Percentiles rank a stretch among this genome's conserved stretches.
These are phyloP conservation scores for Candida peoriensis DNA, from an alignment of 805 yeast genomes.

Conservation along the genomic window DNA sequence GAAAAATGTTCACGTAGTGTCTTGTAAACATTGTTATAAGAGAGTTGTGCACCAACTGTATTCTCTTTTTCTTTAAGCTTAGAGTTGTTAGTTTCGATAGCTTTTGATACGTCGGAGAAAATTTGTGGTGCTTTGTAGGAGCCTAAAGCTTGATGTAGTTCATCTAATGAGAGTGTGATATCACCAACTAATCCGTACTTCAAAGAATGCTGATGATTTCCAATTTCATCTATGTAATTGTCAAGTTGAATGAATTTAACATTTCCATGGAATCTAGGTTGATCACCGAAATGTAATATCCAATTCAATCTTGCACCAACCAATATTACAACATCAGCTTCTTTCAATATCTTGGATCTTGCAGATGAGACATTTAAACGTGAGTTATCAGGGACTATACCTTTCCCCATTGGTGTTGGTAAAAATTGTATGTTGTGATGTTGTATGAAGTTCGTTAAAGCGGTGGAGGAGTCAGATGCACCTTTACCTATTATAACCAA, in stretches of 20 bases:
- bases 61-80: conserved; percentile 32
- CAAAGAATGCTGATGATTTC: conserved; percentile 33
- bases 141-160: conserved; percentile 26
- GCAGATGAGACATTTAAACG: conserved; percentile 54
- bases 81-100: conserved; percentile 27
- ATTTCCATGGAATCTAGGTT: conserved; percentile 42
- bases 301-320: conserved; percentile 69
- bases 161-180: conserved; percentile 34
- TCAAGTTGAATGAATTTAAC: conserved; percentile 57
- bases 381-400: conserved; percentile 50
- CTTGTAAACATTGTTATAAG: conserved; percentile 52
- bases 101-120: conserved; percentile 21
- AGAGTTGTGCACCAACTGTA: conserved; percentile 23
- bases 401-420: conserved; percentile 81
- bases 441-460: conserved; percentile 37
- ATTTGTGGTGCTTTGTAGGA: conserved; percentile 30
- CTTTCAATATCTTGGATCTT: conserved; percentile 50
- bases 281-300: conserved; percentile 64
- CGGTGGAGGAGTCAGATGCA: conserved; percentile 37
- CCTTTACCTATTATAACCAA: conserved; percentile 65
- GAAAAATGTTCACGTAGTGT: conserved; percentile 37
- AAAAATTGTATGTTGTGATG: conserved; percentile 47
- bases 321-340: conserved; percentile 54
- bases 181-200: conserved; percentile 53
- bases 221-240: conserved; percentile 46